phyloP scores from a whole-genome alignment of 805 yeast species.

The Ogataea ganodermae region DNA sequence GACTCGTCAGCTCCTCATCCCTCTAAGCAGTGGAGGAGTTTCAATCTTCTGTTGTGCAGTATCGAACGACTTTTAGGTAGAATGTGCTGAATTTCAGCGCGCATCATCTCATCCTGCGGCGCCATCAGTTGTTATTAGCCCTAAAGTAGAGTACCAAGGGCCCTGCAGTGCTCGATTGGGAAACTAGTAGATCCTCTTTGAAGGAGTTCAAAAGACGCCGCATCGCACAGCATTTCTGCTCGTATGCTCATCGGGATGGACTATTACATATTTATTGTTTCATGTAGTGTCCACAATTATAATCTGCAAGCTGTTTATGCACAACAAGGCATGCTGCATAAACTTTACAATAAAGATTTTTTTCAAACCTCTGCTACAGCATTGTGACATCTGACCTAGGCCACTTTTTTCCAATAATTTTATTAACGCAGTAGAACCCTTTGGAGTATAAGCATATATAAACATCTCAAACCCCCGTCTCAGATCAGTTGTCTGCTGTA shows the following conservation, averaged over 20 bases:
- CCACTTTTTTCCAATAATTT: not conserved
- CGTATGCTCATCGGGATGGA: not conserved
- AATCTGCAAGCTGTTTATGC: no score
- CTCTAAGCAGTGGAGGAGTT: no score
- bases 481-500: no score
- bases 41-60: not conserved
- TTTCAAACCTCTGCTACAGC: constrained; percentile 2
- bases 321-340: not conserved
- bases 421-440: not conserved
- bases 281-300: not conserved
- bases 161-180: constrained; percentile 1
- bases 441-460: constrained; percentile 4
- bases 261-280: not conserved
- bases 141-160: not conserved
- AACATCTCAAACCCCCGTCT: not conserved
- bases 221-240: not conserved
- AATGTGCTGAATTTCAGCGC: not conserved
- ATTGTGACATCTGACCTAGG: constrained; percentile 6
- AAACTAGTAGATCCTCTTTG: not conserved
- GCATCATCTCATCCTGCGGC: not conserved
- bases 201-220: not conserved
- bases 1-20: no score
- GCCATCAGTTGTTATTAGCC: not conserved
- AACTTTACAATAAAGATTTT: not conserved
- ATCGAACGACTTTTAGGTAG: not conserved